phyloP scores from a whole-genome alignment of 164 flowering plant genomes.

The Berberis vulgaris region DNA sequence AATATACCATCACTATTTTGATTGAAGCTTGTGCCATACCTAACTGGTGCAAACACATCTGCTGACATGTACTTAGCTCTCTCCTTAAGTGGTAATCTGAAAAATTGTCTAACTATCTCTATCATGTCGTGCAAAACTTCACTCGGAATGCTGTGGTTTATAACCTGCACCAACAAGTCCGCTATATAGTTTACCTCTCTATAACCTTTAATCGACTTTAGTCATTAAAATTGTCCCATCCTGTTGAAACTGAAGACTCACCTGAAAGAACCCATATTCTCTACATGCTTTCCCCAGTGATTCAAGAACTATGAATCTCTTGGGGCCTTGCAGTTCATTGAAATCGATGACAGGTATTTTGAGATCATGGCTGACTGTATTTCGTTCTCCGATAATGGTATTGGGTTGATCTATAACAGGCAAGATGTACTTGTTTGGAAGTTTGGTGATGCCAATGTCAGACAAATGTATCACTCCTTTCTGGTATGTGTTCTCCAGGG shows the following conservation, averaged over 20 bases:
- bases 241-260: slow-evolving; percentile 6
- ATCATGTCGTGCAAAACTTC: slow-evolving; percentile 36
- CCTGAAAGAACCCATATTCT: slow-evolving; percentile 78
- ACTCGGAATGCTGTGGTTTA: slow-evolving; percentile 57
- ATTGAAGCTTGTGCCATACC: slow-evolving; percentile 87
- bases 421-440: slow-evolving; percentile 67
- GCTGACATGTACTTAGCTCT: slow-evolving; percentile 62
- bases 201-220: too few species aligned
- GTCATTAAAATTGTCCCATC: too few species aligned
- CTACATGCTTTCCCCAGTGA: slow-evolving; percentile 61
- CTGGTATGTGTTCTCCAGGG: slow-evolving; percentile 30
- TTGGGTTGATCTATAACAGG: slow-evolving; percentile 54
- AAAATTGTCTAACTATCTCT: slow-evolving; percentile 54
- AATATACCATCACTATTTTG: slow-evolving; percentile 75
- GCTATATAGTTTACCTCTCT: too few species aligned
- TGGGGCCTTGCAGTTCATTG: slow-evolving; percentile 44
- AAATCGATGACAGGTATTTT: slow-evolving; percentile 68
- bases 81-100: slow-evolving; percentile 66
- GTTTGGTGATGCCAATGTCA: slow-evolving; percentile 44
- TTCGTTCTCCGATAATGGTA: not conserved
- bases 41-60: slow-evolving; percentile 52
- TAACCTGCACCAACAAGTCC: slow-evolving; percentile 35
- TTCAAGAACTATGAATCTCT: slow-evolving; percentile 37
- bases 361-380: slow-evolving; percentile 9
- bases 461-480: slow-evolving; percentile 69